These are phyloP conservation scores for Apiospora marii DNA, from an alignment of 2,329 filamentous ascomycete genomes.

Conservation along the genomic window DNA sequence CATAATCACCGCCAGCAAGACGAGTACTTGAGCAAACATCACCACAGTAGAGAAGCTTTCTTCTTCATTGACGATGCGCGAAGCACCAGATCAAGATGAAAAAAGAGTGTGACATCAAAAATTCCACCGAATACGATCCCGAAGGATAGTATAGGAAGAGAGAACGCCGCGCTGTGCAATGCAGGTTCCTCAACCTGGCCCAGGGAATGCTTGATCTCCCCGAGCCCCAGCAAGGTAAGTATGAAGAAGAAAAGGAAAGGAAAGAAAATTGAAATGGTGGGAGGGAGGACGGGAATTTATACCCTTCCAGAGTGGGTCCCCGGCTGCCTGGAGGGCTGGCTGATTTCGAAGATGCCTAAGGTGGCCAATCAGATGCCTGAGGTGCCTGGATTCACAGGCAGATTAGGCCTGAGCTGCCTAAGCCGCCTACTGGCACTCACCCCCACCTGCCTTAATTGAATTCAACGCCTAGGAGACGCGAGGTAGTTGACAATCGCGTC, in stretches of 20 bases:
- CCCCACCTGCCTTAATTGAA: conserved; percentile 10
- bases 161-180: conserved; percentile 58
- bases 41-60: not conserved
- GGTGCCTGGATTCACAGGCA: not conserved
- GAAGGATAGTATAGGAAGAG: conserved; percentile 54
- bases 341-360: conserved; percentile 5
- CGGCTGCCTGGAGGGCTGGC: not conserved
- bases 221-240: conserved; percentile 54
- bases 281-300: conserved; percentile 9
- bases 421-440: not conserved
- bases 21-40: not conserved
- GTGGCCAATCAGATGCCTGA: not conserved
- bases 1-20: too few relatives aligned
- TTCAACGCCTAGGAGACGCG: not conserved
- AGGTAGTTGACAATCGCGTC: conserved; percentile 6
- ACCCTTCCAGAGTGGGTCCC: not conserved
- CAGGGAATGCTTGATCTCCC: conserved; percentile 50
- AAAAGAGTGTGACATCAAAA: conserved; percentile 47
- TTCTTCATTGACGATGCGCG: conserved; percentile 30
- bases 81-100: conserved; percentile 28
- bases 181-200: conserved; percentile 52
- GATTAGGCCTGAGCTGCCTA: not conserved
- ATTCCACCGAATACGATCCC: conserved; percentile 55
- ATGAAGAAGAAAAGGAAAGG: conserved; percentile 49
- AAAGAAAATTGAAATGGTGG: conserved; percentile 23